Percentiles rank a stretch among this genome's conserved stretches.
phyloP scores from a whole-genome alignment of 306 rosid genomes.

The Prunus fruticosa region DNA sequence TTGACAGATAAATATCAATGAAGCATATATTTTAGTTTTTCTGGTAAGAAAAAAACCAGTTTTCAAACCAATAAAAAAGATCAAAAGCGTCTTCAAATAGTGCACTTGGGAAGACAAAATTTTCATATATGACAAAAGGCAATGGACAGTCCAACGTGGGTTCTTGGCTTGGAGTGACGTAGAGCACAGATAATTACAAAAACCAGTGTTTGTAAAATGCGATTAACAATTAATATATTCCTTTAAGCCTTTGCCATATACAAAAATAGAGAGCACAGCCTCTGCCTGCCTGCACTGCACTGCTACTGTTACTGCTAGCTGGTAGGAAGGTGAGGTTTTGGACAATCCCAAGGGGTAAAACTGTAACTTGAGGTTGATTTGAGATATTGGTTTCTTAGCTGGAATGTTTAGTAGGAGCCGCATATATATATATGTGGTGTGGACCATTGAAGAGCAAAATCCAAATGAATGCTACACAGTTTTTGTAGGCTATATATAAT shows the following conservation, averaged over 20 bases:
- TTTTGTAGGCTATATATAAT: neutral
- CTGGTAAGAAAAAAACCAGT: neutral
- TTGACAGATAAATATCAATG: neutral
- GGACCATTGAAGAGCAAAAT: neutral
- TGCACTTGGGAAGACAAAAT: neutral
- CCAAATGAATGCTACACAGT: slow-evolving; percentile 11
- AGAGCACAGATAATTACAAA: no score
- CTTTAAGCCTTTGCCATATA: no score
- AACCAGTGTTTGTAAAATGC: no score
- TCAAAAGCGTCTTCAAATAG: neutral
- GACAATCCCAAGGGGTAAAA: neutral
- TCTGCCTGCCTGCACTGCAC: no score
- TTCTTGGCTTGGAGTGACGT: neutral
- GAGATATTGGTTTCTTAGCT: neutral
- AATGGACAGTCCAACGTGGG: neutral
- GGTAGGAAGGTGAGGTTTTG: no score
- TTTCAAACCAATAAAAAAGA: neutral
- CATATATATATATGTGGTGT: neutral
- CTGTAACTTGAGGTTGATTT: neutral
- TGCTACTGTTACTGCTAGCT: neutral
- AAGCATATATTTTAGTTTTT: neutral
- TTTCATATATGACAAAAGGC: neutral
- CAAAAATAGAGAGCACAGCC: no score
- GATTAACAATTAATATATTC: no score
- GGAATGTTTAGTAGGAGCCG: slow-evolving; percentile 1